Evolutionary conservation across 192 early-diverging fungal species (phyloP), one percentile per base, ranked within the genome.

Genomic region (Spizellomyces sp.): DNA sequence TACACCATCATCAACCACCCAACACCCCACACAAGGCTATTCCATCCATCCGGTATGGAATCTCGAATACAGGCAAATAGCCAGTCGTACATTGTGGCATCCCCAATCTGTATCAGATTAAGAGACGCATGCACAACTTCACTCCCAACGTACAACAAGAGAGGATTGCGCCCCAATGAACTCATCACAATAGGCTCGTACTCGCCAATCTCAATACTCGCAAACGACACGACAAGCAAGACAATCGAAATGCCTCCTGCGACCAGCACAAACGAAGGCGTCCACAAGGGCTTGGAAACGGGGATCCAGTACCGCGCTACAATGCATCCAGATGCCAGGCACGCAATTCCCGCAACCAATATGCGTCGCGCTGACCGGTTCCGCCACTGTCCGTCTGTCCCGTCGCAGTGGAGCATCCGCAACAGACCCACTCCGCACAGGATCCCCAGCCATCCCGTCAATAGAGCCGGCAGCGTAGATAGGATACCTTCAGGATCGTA

Each of bases 211-310:
- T 85, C 81, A 12, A 71, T 79, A 17, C 75, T 9, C 45, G 76
- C 81, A 62, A 77, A 76, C 22, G 62, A 36, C 1, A 69, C 43
- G 9, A 67, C 66, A 8, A 86, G 65, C 4, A 65, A 8, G 42
- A 58, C 62, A 44, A 66, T 67, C 42, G 77, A 73, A 4, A 82
- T 41, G 1, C 63, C 78, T 6, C 74, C 64, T 9, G 79, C 69
- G 27, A 81, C 69, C 15, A 84, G 55, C 10, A 78, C 76, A 48
- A 79, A 87, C 9, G 73, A 77, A 1, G 83, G 86, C 0, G 84
- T 83, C 86, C 86, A 87, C n/a, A 87, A 73, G 15, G 70, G 64
- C 55, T 87, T 87, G 66, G 74, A 75, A 47, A 87, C 73, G 2
- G 86, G 86, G 8, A 87, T 45, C 62, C 69, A 77, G 54, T n/a